phyloP scores from a whole-genome alignment of 2,329 filamentous ascomycete genomes.

The Myriosclerotinia duriaeana region DNA sequence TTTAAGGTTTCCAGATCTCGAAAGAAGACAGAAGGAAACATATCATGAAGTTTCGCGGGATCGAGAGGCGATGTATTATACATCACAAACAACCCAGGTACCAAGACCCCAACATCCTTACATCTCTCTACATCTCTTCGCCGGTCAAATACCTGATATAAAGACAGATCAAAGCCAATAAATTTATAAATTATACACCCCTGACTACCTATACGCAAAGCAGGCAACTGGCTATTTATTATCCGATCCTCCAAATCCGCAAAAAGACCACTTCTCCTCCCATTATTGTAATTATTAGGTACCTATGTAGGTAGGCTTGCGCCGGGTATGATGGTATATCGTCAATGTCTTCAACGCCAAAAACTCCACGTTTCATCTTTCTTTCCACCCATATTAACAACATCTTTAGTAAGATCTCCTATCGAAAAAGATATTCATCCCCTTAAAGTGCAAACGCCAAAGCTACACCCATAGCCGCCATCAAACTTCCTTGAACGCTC shows the following conservation, averaged over 20 bases:
- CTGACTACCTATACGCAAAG: neutral
- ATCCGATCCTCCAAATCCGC: neutral
- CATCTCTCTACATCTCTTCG: too few species aligned
- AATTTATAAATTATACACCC: neutral
- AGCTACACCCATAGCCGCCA: neutral
- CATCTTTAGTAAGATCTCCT: neutral
- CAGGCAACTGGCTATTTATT: neutral
- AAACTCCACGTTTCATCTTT: neutral
- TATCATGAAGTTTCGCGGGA: too few species aligned
- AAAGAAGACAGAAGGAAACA: too few species aligned
- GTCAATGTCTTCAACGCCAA: constrained; percentile 9
- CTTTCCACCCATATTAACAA: neutral
- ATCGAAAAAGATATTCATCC: neutral
- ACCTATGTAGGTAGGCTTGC: neutral
- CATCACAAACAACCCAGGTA: too few species aligned
- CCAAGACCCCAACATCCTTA: too few species aligned
- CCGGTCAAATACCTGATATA: too few species aligned
- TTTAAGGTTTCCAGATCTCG: too few species aligned
- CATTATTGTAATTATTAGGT: constrained; percentile 1
- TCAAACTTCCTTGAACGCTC: neutral
- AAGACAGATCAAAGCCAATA: neutral
- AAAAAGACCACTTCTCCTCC: neutral
- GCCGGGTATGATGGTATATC: constrained; percentile 2
- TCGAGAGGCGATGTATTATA: too few species aligned
- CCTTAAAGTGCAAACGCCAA: constrained; percentile 7